A percentile compares a stretch with the other conserved stretches of the same genome.
Evolutionary conservation across 441 rosid genomes (phyloP).

Genomic region (Metrosideros polymorpha): DNA sequence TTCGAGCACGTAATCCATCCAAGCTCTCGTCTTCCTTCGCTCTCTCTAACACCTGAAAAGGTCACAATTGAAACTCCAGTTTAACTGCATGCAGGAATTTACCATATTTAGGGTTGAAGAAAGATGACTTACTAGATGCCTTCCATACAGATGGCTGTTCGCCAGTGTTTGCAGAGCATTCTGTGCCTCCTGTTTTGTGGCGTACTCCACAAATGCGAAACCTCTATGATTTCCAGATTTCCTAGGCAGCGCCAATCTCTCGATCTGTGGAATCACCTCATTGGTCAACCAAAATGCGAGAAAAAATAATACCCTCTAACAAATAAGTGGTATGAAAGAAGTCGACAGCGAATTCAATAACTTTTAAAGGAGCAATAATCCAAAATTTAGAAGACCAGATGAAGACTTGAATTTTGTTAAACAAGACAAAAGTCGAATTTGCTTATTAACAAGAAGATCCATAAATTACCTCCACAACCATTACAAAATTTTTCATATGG

Average conservation of each 20-base stretch:
- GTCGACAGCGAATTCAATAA: neutral
- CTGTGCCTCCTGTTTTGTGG: conserved; percentile 85
- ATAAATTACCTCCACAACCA: neutral
- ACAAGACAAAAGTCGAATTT: neutral
- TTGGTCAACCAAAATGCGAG: neutral
- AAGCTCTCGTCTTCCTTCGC: conserved; percentile 84
- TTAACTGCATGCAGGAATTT: neutral
- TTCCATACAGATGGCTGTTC: conserved; percentile 82
- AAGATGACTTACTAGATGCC: conserved; percentile 62
- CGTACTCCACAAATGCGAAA: conserved; percentile 72
- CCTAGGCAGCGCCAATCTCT: conserved; percentile 83
- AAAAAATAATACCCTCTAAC: neutral
- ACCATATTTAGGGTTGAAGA: neutral
- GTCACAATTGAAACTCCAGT: neutral
- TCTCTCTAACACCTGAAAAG: conserved; percentile 67
- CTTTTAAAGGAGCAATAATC: neutral
- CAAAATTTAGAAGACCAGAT: neutral
- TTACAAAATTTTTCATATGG: neutral
- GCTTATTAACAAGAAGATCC: neutral
- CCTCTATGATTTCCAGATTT: conserved; percentile 72
- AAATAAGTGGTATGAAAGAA: neutral
- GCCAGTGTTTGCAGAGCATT: conserved; percentile 69
- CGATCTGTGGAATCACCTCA: conserved; percentile 34
- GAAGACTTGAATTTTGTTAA: neutral
- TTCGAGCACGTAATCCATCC: conserved; percentile 66